A percentile compares a stretch with the other conserved stretches of the same genome.
Conservation (phyloP, 768 basidiomycete genomes). For the Trametopsis cervina region DNA sequence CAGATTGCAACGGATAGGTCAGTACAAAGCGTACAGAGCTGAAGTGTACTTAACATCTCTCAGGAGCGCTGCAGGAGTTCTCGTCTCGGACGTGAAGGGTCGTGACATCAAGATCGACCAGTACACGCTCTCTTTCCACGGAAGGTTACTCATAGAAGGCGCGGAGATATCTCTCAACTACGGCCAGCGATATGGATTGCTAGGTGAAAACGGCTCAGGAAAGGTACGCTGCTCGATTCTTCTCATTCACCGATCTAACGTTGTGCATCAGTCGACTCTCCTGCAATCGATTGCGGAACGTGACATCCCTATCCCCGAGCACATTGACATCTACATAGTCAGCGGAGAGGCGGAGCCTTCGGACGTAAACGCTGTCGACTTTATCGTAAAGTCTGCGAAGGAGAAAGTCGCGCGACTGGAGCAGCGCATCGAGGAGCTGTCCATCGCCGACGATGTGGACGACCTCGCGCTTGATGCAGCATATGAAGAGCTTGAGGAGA, state of each 20-base stretch:
- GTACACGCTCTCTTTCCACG: constrained; percentile 96
- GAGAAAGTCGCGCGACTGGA: constrained; percentile 93
- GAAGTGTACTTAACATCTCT: constrained; percentile 5
- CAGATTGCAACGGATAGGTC: constrained; percentile 87
- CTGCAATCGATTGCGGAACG: constrained; percentile 92
- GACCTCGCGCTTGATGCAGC: constrained; percentile 81
- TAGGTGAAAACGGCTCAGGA: constrained; percentile 98
- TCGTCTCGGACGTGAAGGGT: constrained; percentile 86
- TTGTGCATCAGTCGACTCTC: constrained; percentile 72
- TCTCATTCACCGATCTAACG: constrained; percentile 4
- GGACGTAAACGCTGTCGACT: constrained; percentile 94
- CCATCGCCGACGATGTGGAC: constrained; percentile 83
- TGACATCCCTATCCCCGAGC: constrained; percentile 88
- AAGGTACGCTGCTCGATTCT: constrained; percentile 53
- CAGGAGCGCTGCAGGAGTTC: constrained; percentile 87
- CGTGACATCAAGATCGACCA: constrained; percentile 97
- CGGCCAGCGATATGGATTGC: constrained; percentile 88
- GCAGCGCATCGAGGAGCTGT: constrained; percentile 88
- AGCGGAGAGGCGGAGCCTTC: constrained; percentile 93
- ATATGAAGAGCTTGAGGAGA: constrained; percentile 94
- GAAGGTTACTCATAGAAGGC: constrained; percentile 68
- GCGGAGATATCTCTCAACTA: constrained; percentile 80
- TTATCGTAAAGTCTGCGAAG: constrained; percentile 87
- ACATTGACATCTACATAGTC: constrained; percentile 98
- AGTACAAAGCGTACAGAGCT: constrained; percentile 12